phyloP scores from a whole-genome alignment of 352 stramenopile species.

The Paralagenidium karlingii region DNA sequence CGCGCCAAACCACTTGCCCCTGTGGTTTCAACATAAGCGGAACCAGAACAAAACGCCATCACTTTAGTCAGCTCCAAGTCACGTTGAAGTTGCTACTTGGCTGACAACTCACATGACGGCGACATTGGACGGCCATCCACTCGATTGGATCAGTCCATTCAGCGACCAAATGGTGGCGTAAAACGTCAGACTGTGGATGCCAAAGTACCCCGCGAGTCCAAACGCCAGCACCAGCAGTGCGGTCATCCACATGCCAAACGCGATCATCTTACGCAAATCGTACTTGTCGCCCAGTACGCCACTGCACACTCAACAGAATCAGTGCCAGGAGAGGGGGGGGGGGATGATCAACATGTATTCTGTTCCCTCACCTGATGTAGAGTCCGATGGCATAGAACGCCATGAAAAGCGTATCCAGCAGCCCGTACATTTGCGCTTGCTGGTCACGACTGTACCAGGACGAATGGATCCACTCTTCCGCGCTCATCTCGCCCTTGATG shows the following conservation, averaged over 20 bases:
- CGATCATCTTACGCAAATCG: constrained; percentile 55
- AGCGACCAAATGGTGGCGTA: constrained; percentile 59
- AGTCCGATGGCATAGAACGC: constrained; percentile 55
- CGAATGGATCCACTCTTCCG: constrained; percentile 67
- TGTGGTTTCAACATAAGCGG: constrained; percentile 50
- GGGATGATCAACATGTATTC: background rate
- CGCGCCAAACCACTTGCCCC: constrained; percentile 90
- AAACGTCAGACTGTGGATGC: constrained; percentile 55
- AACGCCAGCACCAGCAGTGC: constrained; percentile 41
- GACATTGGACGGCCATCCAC: constrained; percentile 60
- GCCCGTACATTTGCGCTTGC: constrained; percentile 68
- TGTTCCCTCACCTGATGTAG: constrained; percentile 34
- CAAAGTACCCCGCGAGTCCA: constrained; percentile 34
- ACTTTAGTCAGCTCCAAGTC: constrained; percentile 16
- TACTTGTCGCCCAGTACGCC: constrained; percentile 57
- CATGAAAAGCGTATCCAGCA: constrained; percentile 78
- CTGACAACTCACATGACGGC: constrained; percentile 66
- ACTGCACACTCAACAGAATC: constrained; percentile 10
- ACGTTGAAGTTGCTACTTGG: constrained; percentile 57
- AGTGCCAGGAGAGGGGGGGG: background rate
- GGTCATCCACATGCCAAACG: constrained; percentile 56
- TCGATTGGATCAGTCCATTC: constrained; percentile 76
- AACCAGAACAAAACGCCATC: constrained; percentile 14
- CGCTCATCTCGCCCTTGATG: constrained; percentile 73
- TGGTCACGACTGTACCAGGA: constrained; percentile 33